Percentiles rank a stretch among this genome's conserved stretches.
phyloP scores from a whole-genome alignment of 352 stramenopile genomes.

The Globisporangium nunn region DNA sequence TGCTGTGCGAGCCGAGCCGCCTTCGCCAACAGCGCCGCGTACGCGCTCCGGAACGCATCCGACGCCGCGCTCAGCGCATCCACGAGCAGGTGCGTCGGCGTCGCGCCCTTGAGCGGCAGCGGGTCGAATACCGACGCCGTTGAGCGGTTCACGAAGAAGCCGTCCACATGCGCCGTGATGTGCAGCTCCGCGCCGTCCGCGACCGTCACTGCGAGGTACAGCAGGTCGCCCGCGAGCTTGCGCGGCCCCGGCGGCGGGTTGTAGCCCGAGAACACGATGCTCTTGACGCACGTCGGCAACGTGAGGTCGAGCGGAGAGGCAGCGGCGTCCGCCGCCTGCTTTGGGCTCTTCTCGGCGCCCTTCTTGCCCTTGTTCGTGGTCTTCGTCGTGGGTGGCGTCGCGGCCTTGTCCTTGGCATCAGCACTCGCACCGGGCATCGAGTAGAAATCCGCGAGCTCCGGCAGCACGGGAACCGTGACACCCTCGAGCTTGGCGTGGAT shows the following conservation, averaged over 20 bases:
- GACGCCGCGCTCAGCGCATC: constrained; percentile 71
- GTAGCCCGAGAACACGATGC: constrained; percentile 91
- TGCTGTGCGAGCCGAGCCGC: constrained; percentile 65
- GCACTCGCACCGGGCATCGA: constrained; percentile 24
- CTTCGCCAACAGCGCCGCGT: constrained; percentile 74
- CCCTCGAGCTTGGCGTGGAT: constrained; percentile 81
- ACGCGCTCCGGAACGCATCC: constrained; percentile 63
- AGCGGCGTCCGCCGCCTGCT: constrained; percentile 29
- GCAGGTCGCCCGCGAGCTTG: constrained; percentile 88
- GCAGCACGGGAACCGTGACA: constrained; percentile 56
- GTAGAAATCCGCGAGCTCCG: constrained; percentile 70
- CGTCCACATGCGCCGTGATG: constrained; percentile 87
- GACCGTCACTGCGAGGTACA: constrained; percentile 89
- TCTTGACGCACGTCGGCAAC: constrained; percentile 82
- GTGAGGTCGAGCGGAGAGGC: constrained; percentile 36
- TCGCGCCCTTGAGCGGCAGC: constrained; percentile 33
- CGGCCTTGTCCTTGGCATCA: not conserved
- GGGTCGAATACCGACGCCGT: constrained; percentile 78
- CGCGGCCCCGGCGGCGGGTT: constrained; percentile 91
- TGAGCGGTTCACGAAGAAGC: constrained; percentile 93
- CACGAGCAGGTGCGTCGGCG: constrained; percentile 64
- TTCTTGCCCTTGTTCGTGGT: constrained; percentile 24
- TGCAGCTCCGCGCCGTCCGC: constrained; percentile 67
- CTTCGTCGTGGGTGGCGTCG: not conserved
- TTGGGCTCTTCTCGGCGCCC: constrained; percentile 16